Evolutionary conservation across 805 yeast genomes (phyloP).

Genomic region (Hemisphaericaspora nanyangensis): DNA sequence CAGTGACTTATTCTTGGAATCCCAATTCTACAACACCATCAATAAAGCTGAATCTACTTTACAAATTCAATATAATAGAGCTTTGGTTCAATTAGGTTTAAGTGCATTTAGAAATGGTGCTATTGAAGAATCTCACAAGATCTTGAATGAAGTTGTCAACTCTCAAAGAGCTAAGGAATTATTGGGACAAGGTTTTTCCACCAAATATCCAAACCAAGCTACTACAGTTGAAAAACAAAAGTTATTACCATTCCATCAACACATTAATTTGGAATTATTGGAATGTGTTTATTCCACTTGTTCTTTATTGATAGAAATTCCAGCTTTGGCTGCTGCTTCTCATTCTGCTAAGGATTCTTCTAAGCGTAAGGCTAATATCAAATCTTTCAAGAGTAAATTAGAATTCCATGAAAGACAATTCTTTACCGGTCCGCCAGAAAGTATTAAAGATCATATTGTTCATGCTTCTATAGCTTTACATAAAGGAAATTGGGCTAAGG

Average conservation of each 20-base stretch:
- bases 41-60: slow-evolving; percentile 79
- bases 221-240: slow-evolving; percentile 68
- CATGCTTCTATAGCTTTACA: slow-evolving; percentile 87
- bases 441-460: slow-evolving; percentile 88
- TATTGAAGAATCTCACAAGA: slow-evolving; percentile 81
- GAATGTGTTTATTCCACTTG: slow-evolving; percentile 92
- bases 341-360: slow-evolving; percentile 58
- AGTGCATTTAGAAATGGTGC: slow-evolving; percentile 91
- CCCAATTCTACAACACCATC: slow-evolving; percentile 80
- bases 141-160: slow-evolving; percentile 81
- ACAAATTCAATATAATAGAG: slow-evolving; percentile 92
- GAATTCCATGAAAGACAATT: slow-evolving; percentile 93
- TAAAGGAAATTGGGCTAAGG: slow-evolving; percentile 83
- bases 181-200: slow-evolving; percentile 80
- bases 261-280: slow-evolving; percentile 89
- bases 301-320: slow-evolving; percentile 86
- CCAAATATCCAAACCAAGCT: slow-evolving; percentile 59
- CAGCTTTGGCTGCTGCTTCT: slow-evolving; percentile 74
- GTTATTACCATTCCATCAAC: slow-evolving; percentile 96
- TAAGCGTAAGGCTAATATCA: slow-evolving; percentile 53
- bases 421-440: slow-evolving; percentile 97
- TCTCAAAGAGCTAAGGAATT: slow-evolving; percentile 86
- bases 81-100: slow-evolving; percentile 91
- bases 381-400: slow-evolving; percentile 85
- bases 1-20: slow-evolving; percentile 80